Conservation (phyloP, 1,284 basidiomycete species). For the Austropuccinia psidii region DNA sequence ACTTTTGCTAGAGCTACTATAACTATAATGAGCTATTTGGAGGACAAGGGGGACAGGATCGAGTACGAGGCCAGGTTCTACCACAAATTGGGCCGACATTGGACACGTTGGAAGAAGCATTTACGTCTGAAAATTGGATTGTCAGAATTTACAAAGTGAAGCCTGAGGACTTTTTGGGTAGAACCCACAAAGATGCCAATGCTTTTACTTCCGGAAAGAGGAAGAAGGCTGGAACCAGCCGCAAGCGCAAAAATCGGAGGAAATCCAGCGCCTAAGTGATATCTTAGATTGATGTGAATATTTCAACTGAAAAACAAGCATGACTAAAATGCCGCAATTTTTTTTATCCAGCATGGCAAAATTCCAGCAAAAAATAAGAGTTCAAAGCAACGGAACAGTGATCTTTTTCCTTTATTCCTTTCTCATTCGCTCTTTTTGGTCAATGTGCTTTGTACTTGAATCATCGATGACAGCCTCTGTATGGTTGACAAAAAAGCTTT, state of each 20-base stretch:
- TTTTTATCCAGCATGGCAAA: too few species aligned
- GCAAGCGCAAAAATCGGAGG: slow-evolving; percentile 52
- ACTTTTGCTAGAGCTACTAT: slow-evolving; percentile 37
- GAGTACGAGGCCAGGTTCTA: slow-evolving; percentile 72
- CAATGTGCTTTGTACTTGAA: too few species aligned
- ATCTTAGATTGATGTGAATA: too few species aligned
- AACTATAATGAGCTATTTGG: slow-evolving; percentile 83
- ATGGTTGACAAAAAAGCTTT: too few species aligned
- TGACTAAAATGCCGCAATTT: too few species aligned
- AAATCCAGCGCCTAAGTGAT: slow-evolving; percentile 31
- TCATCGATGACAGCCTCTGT: too few species aligned
- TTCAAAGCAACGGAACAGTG: too few species aligned
- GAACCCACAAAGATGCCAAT: slow-evolving; percentile 75
- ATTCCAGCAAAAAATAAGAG: too few species aligned
- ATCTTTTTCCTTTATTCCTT: too few species aligned
- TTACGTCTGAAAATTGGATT: slow-evolving; percentile 97
- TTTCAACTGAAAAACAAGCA: too few species aligned
- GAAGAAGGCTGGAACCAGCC: slow-evolving; percentile 80
- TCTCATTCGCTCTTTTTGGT: too few species aligned
- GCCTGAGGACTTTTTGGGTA: slow-evolving; percentile 82
- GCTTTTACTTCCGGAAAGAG: slow-evolving; percentile 80
- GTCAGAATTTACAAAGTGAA: slow-evolving; percentile 94
- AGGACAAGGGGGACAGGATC: slow-evolving; percentile 63
- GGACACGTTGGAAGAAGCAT: slow-evolving; percentile 90
- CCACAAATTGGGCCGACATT: slow-evolving; percentile 69